phyloP scores from a whole-genome alignment of 441 rosid species.

The Populus tomentosa region DNA sequence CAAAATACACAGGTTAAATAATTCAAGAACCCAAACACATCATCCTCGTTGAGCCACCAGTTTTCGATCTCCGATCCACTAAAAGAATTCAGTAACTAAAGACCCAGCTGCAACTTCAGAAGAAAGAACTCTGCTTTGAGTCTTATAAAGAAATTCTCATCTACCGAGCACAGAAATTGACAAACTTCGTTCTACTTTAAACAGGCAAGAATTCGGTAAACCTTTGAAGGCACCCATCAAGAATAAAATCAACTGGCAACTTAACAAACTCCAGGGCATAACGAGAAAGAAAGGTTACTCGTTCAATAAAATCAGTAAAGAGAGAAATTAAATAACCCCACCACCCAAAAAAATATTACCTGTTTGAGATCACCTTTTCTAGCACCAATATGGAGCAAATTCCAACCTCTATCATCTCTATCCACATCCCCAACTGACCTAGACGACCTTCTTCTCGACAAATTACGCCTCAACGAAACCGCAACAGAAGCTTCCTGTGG shows the following conservation, averaged over 20 bases:
- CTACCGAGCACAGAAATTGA: not conserved
- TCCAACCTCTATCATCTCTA: slow-evolving; percentile 88
- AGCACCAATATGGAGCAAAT: slow-evolving; percentile 72
- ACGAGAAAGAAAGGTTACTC: not conserved
- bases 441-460: slow-evolving; percentile 50
- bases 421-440: slow-evolving; percentile 39
- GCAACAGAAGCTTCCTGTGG: slow-evolving; percentile 35
- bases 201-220: not conserved
- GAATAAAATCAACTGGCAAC: not conserved
- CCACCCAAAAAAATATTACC: slow-evolving; percentile 23
- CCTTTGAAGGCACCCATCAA: not conserved
- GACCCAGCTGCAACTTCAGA: not conserved
- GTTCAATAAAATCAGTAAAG: not conserved
- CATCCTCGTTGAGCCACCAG: not conserved
- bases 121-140: not conserved
- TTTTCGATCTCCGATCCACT: not conserved
- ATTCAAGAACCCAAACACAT: not conserved
- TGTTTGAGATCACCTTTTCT: slow-evolving; percentile 72
- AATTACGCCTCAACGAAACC: slow-evolving; percentile 39
- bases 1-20: not conserved
- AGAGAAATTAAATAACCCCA: not conserved
- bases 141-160: not conserved
- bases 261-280: not conserved
- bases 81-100: not conserved
- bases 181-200: not conserved